Percentiles rank a stretch among this genome's conserved stretches.
Evolutionary conservation across 176 grass and related monocot genomes (phyloP).

Genomic region (Eragrostis curvula): DNA sequence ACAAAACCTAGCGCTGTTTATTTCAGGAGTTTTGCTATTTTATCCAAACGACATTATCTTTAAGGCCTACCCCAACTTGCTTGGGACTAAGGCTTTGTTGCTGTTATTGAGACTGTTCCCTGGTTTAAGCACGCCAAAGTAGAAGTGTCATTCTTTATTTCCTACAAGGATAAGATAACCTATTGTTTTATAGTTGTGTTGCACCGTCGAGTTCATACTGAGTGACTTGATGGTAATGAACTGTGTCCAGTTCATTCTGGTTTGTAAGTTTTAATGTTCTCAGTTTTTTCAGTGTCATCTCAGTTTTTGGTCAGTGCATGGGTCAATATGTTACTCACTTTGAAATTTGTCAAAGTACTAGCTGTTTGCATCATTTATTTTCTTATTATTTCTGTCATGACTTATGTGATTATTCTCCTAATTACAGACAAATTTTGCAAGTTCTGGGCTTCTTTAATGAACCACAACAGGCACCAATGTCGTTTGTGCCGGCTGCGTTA

Average conservation of each 20-base stretch:
- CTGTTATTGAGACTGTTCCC: not conserved
- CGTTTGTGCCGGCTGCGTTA: slow-evolving; percentile 59
- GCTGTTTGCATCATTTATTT: slow-evolving; percentile 20
- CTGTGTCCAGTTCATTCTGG: slow-evolving; percentile 1
- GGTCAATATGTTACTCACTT: slow-evolving; percentile 13
- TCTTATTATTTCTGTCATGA: slow-evolving; percentile 24
- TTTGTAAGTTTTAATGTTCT: slow-evolving; percentile 19
- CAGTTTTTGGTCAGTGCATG: slow-evolving; percentile 10
- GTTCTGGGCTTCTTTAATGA: slow-evolving; percentile 75
- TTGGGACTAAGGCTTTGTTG: not conserved
- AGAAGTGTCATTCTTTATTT: not conserved
- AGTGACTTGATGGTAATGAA: not conserved
- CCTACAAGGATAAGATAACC: not conserved
- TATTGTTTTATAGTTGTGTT: slow-evolving; percentile 2
- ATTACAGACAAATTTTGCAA: slow-evolving; percentile 73
- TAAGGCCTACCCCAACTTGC: not conserved
- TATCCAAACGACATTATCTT: not conserved
- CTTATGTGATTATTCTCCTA: slow-evolving; percentile 30
- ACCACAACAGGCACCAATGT: slow-evolving; percentile 53
- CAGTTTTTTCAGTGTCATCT: not conserved
- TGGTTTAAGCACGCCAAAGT: slow-evolving; percentile 15
- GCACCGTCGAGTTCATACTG: not conserved
- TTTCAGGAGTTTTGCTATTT: slow-evolving; percentile 24
- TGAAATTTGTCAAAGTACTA: not conserved
- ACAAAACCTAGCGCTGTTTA: no score